These are phyloP conservation scores for Pyrenochaeta sp. DNA, from an alignment of 2,329 filamentous ascomycete species.

Conservation along the genomic window DNA sequence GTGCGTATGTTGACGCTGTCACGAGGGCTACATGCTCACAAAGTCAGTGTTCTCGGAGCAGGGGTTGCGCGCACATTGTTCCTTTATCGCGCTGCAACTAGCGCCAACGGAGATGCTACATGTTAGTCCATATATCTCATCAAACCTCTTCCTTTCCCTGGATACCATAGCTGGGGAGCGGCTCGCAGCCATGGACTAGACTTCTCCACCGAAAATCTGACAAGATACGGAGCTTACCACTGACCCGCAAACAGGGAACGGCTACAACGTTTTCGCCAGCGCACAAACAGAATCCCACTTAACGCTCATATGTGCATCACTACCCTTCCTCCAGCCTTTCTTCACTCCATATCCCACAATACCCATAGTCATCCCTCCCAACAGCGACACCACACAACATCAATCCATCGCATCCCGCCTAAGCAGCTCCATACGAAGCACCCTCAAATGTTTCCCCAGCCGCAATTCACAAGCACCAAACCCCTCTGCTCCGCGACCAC, in stretches of 20 bases:
- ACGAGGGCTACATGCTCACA: conserved; percentile 4
- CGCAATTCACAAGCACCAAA: conserved; percentile 4
- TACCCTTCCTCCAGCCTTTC: conserved; percentile 33
- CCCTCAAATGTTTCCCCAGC: conserved; percentile 16
- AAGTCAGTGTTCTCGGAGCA: conserved; percentile 39
- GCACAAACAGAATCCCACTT: conserved; percentile 35
- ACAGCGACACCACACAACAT: not conserved
- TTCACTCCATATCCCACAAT: conserved; percentile 4
- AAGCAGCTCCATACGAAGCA: not conserved
- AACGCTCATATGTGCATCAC: conserved; percentile 35
- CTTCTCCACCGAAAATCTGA: not conserved
- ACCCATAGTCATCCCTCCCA: conserved; percentile 14
- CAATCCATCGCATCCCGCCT: not conserved
- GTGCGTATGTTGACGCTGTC: conserved; percentile 12
- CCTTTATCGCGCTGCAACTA: conserved; percentile 26
- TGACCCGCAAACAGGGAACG: conserved; percentile 24
- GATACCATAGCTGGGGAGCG: no score
- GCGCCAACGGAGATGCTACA: conserved; percentile 28
- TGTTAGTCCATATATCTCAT: conserved; percentile 18
- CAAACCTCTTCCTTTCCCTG: not conserved
- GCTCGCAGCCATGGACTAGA: not conserved
- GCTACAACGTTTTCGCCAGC: conserved; percentile 35
- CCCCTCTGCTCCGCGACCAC: conserved; percentile 6
- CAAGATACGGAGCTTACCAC: not conserved
- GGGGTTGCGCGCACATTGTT: conserved; percentile 45